These are phyloP conservation scores for Monosporascus sp. DNA, from an alignment of 2,329 filamentous ascomycete species.

Conservation along the genomic window DNA sequence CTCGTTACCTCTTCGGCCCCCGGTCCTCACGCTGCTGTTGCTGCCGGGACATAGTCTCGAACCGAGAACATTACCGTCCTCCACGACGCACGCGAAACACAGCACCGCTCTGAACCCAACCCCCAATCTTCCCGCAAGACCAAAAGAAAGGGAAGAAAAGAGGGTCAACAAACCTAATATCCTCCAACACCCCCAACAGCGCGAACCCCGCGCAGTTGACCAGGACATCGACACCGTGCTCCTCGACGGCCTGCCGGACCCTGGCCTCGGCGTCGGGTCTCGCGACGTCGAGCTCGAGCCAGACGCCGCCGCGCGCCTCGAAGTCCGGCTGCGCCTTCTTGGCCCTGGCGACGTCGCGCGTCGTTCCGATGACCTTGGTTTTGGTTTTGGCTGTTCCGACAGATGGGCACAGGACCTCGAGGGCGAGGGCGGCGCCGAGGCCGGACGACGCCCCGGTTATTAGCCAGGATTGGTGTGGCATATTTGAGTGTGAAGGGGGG, in stretches of 20 bases:
- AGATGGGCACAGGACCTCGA: neutral
- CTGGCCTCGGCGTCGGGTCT: conserved; percentile 3
- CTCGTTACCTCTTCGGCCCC: too few relatives aligned
- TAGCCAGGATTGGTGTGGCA: conserved; percentile 4
- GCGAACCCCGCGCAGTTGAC: conserved; percentile 9
- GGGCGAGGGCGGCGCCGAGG: conserved; percentile 5
- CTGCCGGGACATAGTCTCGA: too few relatives aligned
- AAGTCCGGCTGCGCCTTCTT: conserved; percentile 5
- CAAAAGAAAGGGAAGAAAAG: neutral
- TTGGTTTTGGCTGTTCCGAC: neutral
- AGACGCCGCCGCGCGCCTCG: conserved; percentile 7
- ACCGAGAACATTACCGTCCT: too few relatives aligned
- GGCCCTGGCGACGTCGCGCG: conserved; percentile 8
- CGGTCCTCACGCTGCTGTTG: too few relatives aligned
- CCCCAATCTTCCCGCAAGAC: too few relatives aligned
- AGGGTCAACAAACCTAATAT: conserved; percentile 6
- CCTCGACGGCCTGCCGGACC: conserved; percentile 3
- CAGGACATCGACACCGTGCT: conserved; percentile 8
- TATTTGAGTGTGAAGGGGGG: too few relatives aligned
- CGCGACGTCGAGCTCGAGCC: conserved; percentile 6
- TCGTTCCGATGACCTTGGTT: conserved; percentile 6
- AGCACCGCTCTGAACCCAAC: too few relatives aligned
- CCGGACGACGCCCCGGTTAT: conserved; percentile 10
- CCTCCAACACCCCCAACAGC: conserved; percentile 5
- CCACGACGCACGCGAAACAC: too few relatives aligned